Conservation (phyloP, 495 filamentous ascomycete species). For the Xylaria venustula region DNA sequence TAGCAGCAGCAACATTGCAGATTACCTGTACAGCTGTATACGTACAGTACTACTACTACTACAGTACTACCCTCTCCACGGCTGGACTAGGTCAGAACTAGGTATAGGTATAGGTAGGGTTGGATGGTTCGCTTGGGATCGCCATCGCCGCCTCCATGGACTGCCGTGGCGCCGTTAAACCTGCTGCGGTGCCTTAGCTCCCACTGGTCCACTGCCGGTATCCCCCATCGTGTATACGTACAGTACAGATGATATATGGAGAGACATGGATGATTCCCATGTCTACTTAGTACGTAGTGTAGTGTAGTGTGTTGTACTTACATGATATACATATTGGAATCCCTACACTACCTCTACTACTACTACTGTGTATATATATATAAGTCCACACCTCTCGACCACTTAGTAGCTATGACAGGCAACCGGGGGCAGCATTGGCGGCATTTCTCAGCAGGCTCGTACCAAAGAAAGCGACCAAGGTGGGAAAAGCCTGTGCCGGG, state of each 20-base stretch:
- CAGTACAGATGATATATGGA: too few relatives aligned
- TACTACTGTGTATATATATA: too few relatives aligned
- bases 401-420: not conserved
- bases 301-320: too few relatives aligned
- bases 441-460: constrained; percentile 1
- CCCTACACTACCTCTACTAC: too few relatives aligned
- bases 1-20: too few relatives aligned
- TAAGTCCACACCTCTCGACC: too few relatives aligned
- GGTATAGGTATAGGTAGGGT: too few relatives aligned
- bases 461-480: not conserved
- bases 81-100: too few relatives aligned
- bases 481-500: constrained; percentile 3
- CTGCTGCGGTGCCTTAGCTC: not conserved
- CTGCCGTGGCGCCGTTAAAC: constrained; percentile 12
- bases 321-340: too few relatives aligned
- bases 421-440: not conserved
- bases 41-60: not conserved
- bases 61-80: too few relatives aligned
- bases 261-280: too few relatives aligned
- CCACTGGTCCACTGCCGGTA: not conserved
- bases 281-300: too few relatives aligned
- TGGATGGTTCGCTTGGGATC: constrained; percentile 13
- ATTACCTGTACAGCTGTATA: not conserved
- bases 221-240: not conserved
- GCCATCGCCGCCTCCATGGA: constrained; percentile 13